A percentile compares a stretch with the other conserved stretches of the same genome.
Conservation (phyloP, 2,329 filamentous ascomycete species). For the Trichophyton benhamiae region DNA sequence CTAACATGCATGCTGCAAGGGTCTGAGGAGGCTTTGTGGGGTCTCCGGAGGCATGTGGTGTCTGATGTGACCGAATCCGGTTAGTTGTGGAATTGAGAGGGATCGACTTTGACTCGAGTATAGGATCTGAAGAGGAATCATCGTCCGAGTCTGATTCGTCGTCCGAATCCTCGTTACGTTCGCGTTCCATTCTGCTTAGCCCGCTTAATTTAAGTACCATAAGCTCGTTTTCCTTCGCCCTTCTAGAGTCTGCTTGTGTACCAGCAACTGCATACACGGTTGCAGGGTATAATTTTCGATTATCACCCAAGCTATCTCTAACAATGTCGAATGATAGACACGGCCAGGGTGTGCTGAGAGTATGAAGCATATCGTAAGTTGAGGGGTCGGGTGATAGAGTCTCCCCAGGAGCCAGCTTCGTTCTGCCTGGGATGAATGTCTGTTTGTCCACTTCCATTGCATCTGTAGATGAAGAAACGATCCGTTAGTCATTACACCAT, state of each 20-base stretch:
- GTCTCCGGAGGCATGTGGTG: constrained; percentile 50
- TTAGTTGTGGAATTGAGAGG: constrained; percentile 81
- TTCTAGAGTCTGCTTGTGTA: constrained; percentile 70
- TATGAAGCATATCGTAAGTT: constrained; percentile 98
- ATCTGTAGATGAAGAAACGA: constrained; percentile 33
- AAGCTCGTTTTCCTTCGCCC: constrained; percentile 77
- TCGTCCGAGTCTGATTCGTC: constrained; percentile 57
- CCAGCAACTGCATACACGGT: constrained; percentile 92
- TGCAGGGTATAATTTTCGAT: constrained; percentile 83
- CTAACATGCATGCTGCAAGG: constrained; percentile 81
- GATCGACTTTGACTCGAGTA: constrained; percentile 84
- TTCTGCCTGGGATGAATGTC: constrained; percentile 90
- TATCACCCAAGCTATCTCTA: constrained; percentile 71
- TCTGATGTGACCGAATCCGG: constrained; percentile 78
- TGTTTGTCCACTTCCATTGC: constrained; percentile 90
- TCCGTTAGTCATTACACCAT: constrained; percentile 10
- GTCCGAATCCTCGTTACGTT: constrained; percentile 55
- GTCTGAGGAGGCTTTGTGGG: constrained; percentile 63
- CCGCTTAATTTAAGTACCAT: constrained; percentile 95
- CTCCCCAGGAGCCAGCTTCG: constrained; percentile 81
- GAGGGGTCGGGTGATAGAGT: constrained; percentile 80
- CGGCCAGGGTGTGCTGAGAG: constrained; percentile 86
- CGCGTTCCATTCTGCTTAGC: constrained; percentile 71
- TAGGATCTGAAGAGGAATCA: constrained; percentile 66
- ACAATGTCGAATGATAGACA: constrained; percentile 93